Percentiles rank a stretch among this genome's conserved stretches.
phyloP scores from a whole-genome alignment of 768 basidiomycete genomes.

The Rhodocollybia butyracea region DNA sequence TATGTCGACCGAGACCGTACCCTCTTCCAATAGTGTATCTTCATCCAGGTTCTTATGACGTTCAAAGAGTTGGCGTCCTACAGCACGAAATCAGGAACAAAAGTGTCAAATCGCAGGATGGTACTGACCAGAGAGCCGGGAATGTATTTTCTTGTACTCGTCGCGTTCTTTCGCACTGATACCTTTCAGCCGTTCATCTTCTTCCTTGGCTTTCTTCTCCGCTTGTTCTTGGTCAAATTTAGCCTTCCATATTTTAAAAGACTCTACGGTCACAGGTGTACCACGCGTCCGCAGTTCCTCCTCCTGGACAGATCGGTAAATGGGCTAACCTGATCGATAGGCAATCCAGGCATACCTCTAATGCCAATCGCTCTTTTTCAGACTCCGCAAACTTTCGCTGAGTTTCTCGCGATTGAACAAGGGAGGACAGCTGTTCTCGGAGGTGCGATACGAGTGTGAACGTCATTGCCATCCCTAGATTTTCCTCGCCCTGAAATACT shows the following conservation, averaged over 20 bases:
- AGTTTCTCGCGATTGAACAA: constrained; percentile 61
- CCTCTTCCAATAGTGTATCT: constrained; percentile 80
- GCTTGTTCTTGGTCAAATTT: constrained; percentile 72
- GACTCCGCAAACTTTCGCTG: constrained; percentile 55
- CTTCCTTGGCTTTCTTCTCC: constrained; percentile 57
- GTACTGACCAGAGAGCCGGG: constrained; percentile 65
- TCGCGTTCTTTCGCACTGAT: constrained; percentile 54
- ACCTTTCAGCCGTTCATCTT: constrained; percentile 53
- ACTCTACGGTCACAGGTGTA: constrained; percentile 83
- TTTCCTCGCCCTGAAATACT: constrained; percentile 67
- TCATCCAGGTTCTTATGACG: constrained; percentile 77
- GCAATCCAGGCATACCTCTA: constrained; percentile 57
- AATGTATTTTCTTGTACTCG: constrained; percentile 64
- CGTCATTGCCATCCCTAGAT: constrained; percentile 95
- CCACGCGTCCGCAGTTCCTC: constrained; percentile 87
- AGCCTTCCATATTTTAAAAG: constrained; percentile 81
- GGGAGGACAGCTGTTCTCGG: constrained; percentile 65
- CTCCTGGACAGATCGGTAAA: constrained; percentile 58
- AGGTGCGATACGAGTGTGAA: constrained; percentile 89
- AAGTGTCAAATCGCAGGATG: not conserved
- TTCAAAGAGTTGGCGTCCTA: constrained; percentile 93
- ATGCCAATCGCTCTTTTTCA: constrained; percentile 68
- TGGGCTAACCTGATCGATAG: too few species aligned
- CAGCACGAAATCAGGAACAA: not conserved
- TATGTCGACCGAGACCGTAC: constrained; percentile 80